Percentiles rank a stretch among this genome's conserved stretches.
phyloP scores from a whole-genome alignment of 441 rosid species.

The Oxalis stricta region DNA sequence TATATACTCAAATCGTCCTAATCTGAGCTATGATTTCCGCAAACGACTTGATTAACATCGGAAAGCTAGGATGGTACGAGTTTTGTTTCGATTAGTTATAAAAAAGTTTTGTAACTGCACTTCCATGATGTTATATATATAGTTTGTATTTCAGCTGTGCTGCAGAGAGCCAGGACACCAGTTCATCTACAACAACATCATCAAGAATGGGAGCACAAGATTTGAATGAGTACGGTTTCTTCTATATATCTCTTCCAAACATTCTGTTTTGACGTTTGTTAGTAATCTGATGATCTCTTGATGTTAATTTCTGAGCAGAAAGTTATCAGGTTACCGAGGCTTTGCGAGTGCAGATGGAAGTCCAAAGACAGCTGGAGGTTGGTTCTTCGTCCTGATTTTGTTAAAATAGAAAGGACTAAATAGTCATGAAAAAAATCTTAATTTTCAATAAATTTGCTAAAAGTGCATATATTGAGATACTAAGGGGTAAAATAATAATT shows the following conservation, averaged over 20 bases:
- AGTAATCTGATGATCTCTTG: conserved; percentile 1
- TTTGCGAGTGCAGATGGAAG: conserved; percentile 91
- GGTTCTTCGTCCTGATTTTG: conserved; percentile 11
- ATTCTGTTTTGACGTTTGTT: conserved; percentile 3
- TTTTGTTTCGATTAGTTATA: no score
- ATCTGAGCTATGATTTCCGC: no score
- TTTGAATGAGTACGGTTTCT: conserved; percentile 48
- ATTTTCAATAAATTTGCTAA: no score
- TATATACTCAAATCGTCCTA: no score
- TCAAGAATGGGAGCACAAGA: conserved; percentile 62
- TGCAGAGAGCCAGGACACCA: conserved; percentile 84
- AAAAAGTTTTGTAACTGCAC: no score
- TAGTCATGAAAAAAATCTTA: no score
- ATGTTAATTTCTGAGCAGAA: conserved; percentile 29
- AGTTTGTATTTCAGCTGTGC: conserved; percentile 35
- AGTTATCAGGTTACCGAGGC: conserved; percentile 86
- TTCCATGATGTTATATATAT: no score
- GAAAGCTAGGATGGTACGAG: no score
- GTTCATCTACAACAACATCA: conserved; percentile 61
- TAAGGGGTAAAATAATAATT: no score
- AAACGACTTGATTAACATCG: no score
- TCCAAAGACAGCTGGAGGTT: conserved; percentile 92
- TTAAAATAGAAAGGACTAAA: no score
- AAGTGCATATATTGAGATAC: no score
- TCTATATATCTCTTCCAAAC: conserved; percentile 1